These are phyloP conservation scores for Xylaria arbuscula DNA, from an alignment of 2,329 filamentous ascomycete species.

Conservation along the genomic window DNA sequence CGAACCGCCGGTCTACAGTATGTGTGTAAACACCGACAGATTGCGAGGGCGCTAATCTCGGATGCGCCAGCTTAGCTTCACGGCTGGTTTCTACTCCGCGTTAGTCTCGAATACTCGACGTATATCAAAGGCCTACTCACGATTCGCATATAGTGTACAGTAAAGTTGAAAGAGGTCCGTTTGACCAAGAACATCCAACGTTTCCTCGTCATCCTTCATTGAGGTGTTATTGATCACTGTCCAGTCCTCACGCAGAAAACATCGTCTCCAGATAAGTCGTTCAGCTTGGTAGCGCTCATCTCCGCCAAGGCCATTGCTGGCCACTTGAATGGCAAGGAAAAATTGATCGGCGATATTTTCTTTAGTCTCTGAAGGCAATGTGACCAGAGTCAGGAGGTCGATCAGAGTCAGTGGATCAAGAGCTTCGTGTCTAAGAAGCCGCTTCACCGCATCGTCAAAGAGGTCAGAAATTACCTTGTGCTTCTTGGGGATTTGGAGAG, in stretches of 20 bases:
- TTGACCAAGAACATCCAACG: slow-evolving; percentile 69
- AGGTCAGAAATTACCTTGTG: slow-evolving; percentile 75
- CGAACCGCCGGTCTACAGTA: slow-evolving; percentile 69
- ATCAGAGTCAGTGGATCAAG: slow-evolving; percentile 74
- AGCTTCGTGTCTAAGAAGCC: slow-evolving; percentile 76
- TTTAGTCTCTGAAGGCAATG: slow-evolving; percentile 55
- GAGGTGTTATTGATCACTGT: slow-evolving; percentile 79
- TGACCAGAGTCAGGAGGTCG: slow-evolving; percentile 82
- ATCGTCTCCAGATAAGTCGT: slow-evolving; percentile 84
- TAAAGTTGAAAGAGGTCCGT: slow-evolving; percentile 78
- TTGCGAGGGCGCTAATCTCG: slow-evolving; percentile 63
- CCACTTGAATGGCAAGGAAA: slow-evolving; percentile 75
- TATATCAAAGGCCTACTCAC: slow-evolving; percentile 61
- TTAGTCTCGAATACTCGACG: slow-evolving; percentile 18
- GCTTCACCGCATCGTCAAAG: slow-evolving; percentile 75
- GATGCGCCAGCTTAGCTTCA: slow-evolving; percentile 56
- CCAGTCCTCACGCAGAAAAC: slow-evolving; percentile 89
- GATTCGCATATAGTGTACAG: slow-evolving; percentile 69
- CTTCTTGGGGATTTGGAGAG: slow-evolving; percentile 65
- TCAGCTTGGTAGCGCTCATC: slow-evolving; percentile 69
- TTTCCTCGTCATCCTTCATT: slow-evolving; percentile 75
- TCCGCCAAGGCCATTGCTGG: slow-evolving; percentile 64
- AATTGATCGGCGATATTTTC: slow-evolving; percentile 76
- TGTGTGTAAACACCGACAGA: slow-evolving; percentile 70
- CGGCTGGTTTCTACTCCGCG: slow-evolving; percentile 53